Base-by-base conservation (phyloP, 2,329 filamentous ascomycete species). In the Cytospora chrysosperma region DNA sequence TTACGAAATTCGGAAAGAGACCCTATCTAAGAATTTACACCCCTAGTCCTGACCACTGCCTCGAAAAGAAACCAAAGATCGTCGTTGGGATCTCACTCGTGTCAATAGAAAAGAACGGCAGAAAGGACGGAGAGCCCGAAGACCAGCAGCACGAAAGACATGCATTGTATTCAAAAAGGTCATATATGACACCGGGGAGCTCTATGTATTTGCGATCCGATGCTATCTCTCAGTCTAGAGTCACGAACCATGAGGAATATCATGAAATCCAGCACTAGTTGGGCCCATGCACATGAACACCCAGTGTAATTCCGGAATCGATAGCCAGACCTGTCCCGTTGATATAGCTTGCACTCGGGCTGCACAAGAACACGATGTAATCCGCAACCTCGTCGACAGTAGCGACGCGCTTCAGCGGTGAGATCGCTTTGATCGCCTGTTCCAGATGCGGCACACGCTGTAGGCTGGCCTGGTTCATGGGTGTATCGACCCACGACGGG, bases 401-500 rank as follows among this genome's bases (percentile, higher is more conserved):
- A 47, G 43, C 43, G n/a, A 47, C 43, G 43, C 43, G 43, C n/a
- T 47, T 21, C 43, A 47, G n/a, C n/a, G 43, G 43, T 24, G 43
- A 47, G 21, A 24, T 13, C n/a, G 43, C 40, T 19, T 49, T 21
- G 28, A 37, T 51, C 8, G 50, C 17, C 4, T 34, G 15, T 2
- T 24, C 56, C 12, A 34, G 28, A 15, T 27, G 30, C 8, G 43
- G 56, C 56, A 49, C 15, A 21, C 21, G 21, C n/a, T 50, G 27
- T 7, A 50, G 27, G 7, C 21, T 26, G 13, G 21, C 56, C 8
- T 32, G 37, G 19, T 57, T 60, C 71, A 74, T 74, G 2, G 70
- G 70, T 0, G 73, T 75, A 13, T 73, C 68, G 3, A 69, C 68
- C 69, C 71, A 75, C 0, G 69, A 66, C 0, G 74, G 74, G 40